These are phyloP conservation scores for Lipomyces spencermartinsiae DNA, from an alignment of 805 yeast genomes.

Conservation along the genomic window DNA sequence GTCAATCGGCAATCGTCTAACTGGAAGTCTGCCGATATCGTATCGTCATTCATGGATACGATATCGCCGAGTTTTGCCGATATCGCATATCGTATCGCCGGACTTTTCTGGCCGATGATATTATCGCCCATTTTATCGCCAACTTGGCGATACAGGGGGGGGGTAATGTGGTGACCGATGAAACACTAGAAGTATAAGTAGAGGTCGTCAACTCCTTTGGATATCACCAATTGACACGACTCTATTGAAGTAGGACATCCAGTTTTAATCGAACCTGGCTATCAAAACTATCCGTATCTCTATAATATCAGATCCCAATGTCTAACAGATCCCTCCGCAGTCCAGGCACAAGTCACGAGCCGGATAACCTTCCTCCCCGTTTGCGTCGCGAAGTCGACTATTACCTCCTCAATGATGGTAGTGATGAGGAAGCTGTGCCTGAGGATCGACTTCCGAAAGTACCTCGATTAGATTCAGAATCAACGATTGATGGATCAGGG, in stretches of 20 bases:
- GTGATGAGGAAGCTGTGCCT: background rate
- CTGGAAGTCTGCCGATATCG: too few species aligned
- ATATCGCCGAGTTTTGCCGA: too few species aligned
- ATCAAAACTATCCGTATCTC: background rate
- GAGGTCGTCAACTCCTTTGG: background rate
- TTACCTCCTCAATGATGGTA: background rate
- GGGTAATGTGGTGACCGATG: conserved; percentile 53
- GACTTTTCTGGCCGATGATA: conserved; percentile 50
- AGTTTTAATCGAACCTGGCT: too few species aligned
- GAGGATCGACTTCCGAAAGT: background rate
- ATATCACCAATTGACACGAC: too few species aligned
- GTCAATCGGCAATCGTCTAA: too few species aligned
- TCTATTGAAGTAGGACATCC: too few species aligned
- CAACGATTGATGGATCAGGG: too few species aligned
- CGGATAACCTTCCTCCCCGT: background rate
- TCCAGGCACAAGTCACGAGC: background rate
- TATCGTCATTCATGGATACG: too few species aligned
- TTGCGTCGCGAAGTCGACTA: background rate
- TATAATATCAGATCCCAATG: background rate
- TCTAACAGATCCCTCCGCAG: background rate
- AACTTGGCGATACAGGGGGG: conserved; percentile 49
- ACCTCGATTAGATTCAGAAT: too few species aligned
- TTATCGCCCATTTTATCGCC: conserved; percentile 54
- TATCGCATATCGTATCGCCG: conserved; percentile 91
- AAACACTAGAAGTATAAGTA: conserved; percentile 7